Percentiles rank a stretch among this genome's conserved stretches.
phyloP scores from a whole-genome alignment of 179 eudicot species.

The Beta lomatogona region DNA sequence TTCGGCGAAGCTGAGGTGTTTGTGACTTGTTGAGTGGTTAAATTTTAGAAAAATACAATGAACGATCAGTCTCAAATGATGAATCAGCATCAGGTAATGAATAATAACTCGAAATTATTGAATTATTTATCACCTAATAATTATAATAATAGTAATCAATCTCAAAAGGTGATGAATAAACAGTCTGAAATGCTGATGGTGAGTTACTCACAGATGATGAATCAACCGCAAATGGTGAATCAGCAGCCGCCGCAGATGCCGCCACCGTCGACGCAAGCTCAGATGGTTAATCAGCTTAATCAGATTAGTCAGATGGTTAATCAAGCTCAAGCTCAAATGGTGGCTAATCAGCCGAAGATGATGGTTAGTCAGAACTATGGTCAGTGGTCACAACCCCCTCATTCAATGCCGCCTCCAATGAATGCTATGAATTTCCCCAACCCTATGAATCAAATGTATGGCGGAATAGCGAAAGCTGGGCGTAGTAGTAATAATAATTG shows the following conservation, averaged over 20 bases:
- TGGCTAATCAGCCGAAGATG: slow-evolving; percentile 40
- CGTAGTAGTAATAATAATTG: slow-evolving; percentile 44
- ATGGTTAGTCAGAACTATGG: slow-evolving; percentile 48
- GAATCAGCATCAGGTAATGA: slow-evolving; percentile 43
- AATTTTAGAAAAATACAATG: slow-evolving; percentile 26
- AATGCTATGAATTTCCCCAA: slow-evolving; percentile 46
- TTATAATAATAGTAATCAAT: background rate
- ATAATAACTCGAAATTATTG: background rate
- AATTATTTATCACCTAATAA: background rate
- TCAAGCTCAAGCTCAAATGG: slow-evolving; percentile 31
- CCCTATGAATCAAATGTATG: slow-evolving; percentile 45
- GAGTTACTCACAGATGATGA: slow-evolving; percentile 34
- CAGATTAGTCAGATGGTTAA: slow-evolving; percentile 32
- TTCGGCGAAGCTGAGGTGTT: slow-evolving; percentile 9
- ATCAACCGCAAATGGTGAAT: slow-evolving; percentile 46
- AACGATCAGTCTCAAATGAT: slow-evolving; percentile 57
- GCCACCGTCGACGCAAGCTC: slow-evolving; percentile 37
- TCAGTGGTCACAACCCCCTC: slow-evolving; percentile 58
- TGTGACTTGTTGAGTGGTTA: slow-evolving; percentile 6
- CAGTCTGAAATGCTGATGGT: slow-evolving; percentile 30
- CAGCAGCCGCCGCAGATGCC: slow-evolving; percentile 36
- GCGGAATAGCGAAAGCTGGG: slow-evolving; percentile 35
- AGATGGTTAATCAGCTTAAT: slow-evolving; percentile 22
- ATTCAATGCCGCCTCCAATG: slow-evolving; percentile 37
- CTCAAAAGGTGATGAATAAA: background rate